Percentiles rank a stretch among this genome's conserved stretches.
Conservation (phyloP, 345 rosid genomes). For the Camelina sativa region DNA sequence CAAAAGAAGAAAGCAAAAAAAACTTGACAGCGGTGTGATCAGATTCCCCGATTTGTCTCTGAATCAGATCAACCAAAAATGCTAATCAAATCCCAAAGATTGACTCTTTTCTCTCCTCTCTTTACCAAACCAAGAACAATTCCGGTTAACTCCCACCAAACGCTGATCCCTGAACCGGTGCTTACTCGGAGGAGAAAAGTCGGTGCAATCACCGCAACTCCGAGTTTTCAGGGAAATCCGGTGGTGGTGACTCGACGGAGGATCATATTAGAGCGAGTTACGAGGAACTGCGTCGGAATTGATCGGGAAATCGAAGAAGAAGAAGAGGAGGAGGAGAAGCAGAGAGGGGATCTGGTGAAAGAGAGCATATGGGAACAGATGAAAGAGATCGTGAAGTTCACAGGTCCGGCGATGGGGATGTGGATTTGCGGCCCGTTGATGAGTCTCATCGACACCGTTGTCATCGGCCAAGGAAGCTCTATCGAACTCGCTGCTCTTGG, state of each 20-base stretch:
- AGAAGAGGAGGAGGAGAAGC: conserved; percentile 20
- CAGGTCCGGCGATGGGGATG: conserved; percentile 90
- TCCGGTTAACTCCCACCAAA: conserved; percentile 35
- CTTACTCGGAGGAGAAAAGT: conserved; percentile 69
- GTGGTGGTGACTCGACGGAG: conserved; percentile 18
- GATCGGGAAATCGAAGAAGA: not conserved
- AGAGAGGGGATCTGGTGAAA: conserved; percentile 49
- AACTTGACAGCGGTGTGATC: not conserved
- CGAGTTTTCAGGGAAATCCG: conserved; percentile 35
- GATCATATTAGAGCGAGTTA: not conserved
- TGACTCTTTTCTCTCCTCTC: conserved; percentile 34
- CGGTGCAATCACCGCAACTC: conserved; percentile 65
- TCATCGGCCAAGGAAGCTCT: conserved; percentile 89
- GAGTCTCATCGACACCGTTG: conserved; percentile 94
- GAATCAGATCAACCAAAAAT: conserved; percentile 5
- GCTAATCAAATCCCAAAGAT: conserved; percentile 50
- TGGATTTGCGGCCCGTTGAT: conserved; percentile 95
- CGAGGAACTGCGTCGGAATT: conserved; percentile 19
- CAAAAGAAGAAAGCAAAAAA: not conserved
- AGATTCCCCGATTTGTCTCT: conserved; percentile 1
- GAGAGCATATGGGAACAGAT: conserved; percentile 79
- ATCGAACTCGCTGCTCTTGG: conserved; percentile 94
- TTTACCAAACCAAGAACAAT: conserved; percentile 22
- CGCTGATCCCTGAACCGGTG: conserved; percentile 55
- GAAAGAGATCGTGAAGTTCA: conserved; percentile 76